Conservation (phyloP, 768 basidiomycete species). For the Scleroderma bovista region DNA sequence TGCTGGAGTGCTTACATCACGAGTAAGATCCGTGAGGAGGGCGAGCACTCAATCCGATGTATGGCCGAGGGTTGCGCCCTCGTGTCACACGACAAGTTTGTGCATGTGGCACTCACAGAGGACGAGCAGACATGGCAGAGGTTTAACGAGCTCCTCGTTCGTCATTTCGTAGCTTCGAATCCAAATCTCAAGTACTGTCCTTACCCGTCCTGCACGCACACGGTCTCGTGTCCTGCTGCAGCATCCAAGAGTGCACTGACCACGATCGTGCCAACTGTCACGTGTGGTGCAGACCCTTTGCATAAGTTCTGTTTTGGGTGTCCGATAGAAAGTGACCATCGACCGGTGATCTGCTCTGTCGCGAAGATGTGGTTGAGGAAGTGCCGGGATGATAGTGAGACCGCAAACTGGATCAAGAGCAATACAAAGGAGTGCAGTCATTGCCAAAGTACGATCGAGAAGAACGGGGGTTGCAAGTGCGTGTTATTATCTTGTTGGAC, state of each 20-base stretch:
- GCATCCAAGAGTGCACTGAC: conserved; percentile 68
- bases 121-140: conserved; percentile 54
- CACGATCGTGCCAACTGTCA: conserved; percentile 82
- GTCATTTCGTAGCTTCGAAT: conserved; percentile 86
- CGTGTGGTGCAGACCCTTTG: conserved; percentile 61
- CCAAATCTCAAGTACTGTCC: conserved; percentile 90
- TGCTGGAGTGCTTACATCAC: conserved; percentile 82
- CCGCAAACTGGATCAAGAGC: conserved; percentile 99
- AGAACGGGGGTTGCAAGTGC: conserved; percentile 99
- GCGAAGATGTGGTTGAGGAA: conserved; percentile 96
- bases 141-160: conserved; percentile 82
- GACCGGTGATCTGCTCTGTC: conserved; percentile 84
- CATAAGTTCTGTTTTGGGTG: conserved; percentile 97
- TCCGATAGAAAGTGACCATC: conserved; percentile 79
- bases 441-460: conserved; percentile 98
- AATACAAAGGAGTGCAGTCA: conserved; percentile 98
- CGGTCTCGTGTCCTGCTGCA: conserved; percentile 85
- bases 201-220: conserved; percentile 88
- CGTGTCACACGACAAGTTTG: conserved; percentile 58
- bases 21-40: conserved; percentile 80
- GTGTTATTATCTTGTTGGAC: conserved; percentile 53
- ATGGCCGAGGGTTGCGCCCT: conserved; percentile 76
- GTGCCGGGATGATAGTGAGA: conserved; percentile 96
- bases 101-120: conserved; percentile 51
- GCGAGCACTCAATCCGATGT: conserved; percentile 66